Conservation (phyloP, 2,329 filamentous ascomycete genomes). For the Purpureocillium takamizusanense region DNA sequence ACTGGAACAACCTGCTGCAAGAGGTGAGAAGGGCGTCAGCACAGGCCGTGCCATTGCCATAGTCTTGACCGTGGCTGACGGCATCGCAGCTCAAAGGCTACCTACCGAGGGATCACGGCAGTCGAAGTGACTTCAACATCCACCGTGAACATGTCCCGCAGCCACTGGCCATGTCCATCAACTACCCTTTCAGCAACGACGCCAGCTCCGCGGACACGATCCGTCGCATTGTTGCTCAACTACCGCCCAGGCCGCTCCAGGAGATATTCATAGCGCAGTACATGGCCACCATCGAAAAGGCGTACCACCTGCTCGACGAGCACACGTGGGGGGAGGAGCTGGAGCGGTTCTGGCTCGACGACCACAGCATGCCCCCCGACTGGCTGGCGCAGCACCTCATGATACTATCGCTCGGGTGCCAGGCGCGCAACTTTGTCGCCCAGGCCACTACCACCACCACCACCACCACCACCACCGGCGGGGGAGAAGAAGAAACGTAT, state of each 20-base stretch:
- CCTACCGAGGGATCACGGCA: too few relatives aligned
- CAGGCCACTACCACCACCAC: neutral
- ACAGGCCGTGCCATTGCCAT: too few relatives aligned
- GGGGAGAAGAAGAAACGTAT: neutral
- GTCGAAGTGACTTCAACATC: neutral
- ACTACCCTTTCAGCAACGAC: constrained; percentile 5
- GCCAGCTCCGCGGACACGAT: neutral
- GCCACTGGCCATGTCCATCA: constrained; percentile 4
- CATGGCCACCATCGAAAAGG: constrained; percentile 4
- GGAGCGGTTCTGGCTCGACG: constrained; percentile 2
- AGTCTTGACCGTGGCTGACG: too few relatives aligned
- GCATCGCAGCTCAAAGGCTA: too few relatives aligned
- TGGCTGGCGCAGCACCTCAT: constrained; percentile 3
- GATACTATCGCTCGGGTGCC: constrained; percentile 4
- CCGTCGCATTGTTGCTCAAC: neutral
- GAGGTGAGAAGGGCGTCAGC: too few relatives aligned
- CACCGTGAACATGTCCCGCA: neutral
- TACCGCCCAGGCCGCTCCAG: neutral
- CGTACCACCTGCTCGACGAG: constrained; percentile 2
- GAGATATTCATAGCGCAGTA: constrained; percentile 3
- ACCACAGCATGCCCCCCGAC: constrained; percentile 1
- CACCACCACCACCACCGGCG: too few relatives aligned
- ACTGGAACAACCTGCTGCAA: neutral
- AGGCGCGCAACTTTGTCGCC: constrained; percentile 1
- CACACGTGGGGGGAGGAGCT: constrained; percentile 1